phyloP scores from a whole-genome alignment of 345 rosid species.

The Zanthoxylum bungeanum region DNA sequence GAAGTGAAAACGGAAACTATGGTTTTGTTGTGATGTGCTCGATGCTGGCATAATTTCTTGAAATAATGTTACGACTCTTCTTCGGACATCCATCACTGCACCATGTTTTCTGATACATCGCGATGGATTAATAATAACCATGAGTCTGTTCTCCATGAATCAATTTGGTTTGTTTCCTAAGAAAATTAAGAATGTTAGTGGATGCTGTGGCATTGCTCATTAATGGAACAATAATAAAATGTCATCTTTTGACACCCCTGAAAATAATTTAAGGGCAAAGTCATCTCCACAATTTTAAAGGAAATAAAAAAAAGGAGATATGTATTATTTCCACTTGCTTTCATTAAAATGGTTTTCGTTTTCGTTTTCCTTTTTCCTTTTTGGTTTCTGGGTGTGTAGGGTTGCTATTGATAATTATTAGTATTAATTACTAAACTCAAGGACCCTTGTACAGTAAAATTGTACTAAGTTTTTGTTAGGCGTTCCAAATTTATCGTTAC shows the following conservation, averaged over 20 bases:
- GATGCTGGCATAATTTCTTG: slow-evolving; percentile 1
- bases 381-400: not conserved
- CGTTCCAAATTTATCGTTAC: too few species aligned
- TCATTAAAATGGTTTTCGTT: not conserved
- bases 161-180: not conserved
- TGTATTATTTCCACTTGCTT: not conserved
- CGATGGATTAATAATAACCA: not conserved
- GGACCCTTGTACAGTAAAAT: too few species aligned
- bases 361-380: not conserved
- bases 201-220: not conserved
- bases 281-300: not conserved
- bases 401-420: too few species aligned
- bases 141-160: not conserved
- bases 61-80: not conserved
- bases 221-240: too few species aligned
- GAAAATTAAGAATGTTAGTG: not conserved
- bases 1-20: not conserved
- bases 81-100: too few species aligned
- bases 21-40: slow-evolving; percentile 9
- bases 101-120: not conserved
- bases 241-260: not conserved
- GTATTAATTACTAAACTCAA: too few species aligned
- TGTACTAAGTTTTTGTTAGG: too few species aligned
- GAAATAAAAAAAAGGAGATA: not conserved
- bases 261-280: not conserved